phyloP scores from a whole-genome alignment of 2,329 filamentous ascomycete species.

The Curvularia sp. region DNA sequence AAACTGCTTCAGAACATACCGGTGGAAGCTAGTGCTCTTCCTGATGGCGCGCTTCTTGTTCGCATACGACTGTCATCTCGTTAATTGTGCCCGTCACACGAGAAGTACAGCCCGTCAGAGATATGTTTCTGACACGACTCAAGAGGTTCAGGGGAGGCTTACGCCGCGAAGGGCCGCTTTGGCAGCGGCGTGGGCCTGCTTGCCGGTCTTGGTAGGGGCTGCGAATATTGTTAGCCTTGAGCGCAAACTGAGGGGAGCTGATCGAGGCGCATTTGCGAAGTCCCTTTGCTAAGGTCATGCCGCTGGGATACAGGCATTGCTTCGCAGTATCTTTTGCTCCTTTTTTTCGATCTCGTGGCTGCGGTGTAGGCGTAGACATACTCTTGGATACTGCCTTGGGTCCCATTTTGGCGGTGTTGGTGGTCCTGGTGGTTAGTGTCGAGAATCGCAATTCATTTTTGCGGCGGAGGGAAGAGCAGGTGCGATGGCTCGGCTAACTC shows the following conservation, averaged over 20 bases:
- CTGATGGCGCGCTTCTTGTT: constrained; percentile 95
- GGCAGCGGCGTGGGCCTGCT: constrained; percentile 87
- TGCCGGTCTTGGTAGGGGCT: constrained; percentile 68
- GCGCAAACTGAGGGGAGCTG: constrained; percentile 15
- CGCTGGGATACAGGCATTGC: constrained; percentile 16
- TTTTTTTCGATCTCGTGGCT: constrained; percentile 20
- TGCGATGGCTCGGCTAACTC: constrained; percentile 27
- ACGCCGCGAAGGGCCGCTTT: constrained; percentile 97
- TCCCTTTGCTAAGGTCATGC: constrained; percentile 21
- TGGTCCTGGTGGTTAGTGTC: constrained; percentile 46
- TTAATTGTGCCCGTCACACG: constrained; percentile 49
- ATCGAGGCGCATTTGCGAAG: constrained; percentile 34
- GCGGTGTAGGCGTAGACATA: constrained; percentile 32
- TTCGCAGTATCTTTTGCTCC: constrained; percentile 18
- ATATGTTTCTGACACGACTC: constrained; percentile 60
- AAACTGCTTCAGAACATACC: constrained; percentile 39
- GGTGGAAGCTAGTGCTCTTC: constrained; percentile 92
- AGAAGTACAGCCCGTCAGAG: constrained; percentile 61
- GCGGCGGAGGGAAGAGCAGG: constrained; percentile 11
- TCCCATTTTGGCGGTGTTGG: constrained; percentile 51
- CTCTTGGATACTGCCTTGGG: constrained; percentile 50
- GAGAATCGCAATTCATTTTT: constrained; percentile 34
- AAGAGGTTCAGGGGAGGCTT: constrained; percentile 60
- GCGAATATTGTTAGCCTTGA: constrained; percentile 41
- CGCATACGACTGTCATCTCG: constrained; percentile 66